These are phyloP conservation scores for Avena atlantica DNA, from an alignment of 176 grass and related monocot genomes.

Conservation along the genomic window DNA sequence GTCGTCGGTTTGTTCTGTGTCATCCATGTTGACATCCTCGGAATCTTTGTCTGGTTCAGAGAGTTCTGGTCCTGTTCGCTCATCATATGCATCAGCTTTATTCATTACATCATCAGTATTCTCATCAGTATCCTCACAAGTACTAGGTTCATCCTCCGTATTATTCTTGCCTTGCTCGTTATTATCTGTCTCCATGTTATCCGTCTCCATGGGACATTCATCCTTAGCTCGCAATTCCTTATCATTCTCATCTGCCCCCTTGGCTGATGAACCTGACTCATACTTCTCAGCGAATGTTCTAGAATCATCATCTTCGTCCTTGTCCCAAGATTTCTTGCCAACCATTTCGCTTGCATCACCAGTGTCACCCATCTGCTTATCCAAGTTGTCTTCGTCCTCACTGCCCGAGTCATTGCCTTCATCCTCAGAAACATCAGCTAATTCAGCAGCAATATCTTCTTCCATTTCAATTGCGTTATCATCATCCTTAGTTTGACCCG, in stretches of 20 bases:
- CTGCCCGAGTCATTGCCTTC: conserved; percentile 56
- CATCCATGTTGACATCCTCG: conserved; percentile 66
- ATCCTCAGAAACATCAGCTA: conserved; percentile 82
- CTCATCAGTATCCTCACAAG: conserved; percentile 53
- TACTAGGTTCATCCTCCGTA: conserved; percentile 61
- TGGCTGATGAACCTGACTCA: conserved; percentile 71
- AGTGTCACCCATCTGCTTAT: conserved; percentile 88
- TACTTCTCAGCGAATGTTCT: conserved; percentile 76
- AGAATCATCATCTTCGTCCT: conserved; percentile 76
- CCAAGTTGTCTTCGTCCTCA: conserved; percentile 83
- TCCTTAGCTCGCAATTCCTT: conserved; percentile 93
- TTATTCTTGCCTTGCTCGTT: conserved; percentile 57
- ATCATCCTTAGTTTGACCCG: conserved; percentile 68
- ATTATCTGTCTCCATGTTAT: conserved; percentile 60
- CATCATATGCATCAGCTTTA: conserved; percentile 85
- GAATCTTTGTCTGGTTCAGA: conserved; percentile 61
- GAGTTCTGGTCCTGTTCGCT: conserved; percentile 65
- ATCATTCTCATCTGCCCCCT: conserved; percentile 59
- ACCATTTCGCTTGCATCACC: conserved; percentile 77
- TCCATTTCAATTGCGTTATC: conserved; percentile 76
- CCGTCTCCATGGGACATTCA: conserved; percentile 61
- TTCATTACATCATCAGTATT: conserved; percentile 59
- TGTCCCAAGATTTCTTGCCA: conserved; percentile 83
- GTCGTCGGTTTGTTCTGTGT: conserved; percentile 45
- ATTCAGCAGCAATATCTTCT: conserved; percentile 69